Base-by-base conservation (phyloP, 345 rosid genomes). In the Populus davidiana region DNA sequence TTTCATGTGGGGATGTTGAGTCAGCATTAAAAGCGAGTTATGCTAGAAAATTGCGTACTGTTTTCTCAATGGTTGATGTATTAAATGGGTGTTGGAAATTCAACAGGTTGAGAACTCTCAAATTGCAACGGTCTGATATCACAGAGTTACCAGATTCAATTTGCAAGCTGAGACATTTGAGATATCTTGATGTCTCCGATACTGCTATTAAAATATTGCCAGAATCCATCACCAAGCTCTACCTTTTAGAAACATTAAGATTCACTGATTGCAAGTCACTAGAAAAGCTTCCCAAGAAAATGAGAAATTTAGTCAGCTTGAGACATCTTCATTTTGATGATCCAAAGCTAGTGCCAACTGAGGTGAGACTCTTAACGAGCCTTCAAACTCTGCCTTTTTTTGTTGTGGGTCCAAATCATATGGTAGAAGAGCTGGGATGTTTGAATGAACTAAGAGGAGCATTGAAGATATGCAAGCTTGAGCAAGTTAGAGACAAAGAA, bases 141-240 rank as follows among this genome's bases (percentile, higher is more conserved):
- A 1, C 25, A 16, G 16, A 23, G n/a, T 36, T 79, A 66, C 72
- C 80, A 8, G 1, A 14, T 27, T 65, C 61, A 1, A 78, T 82
- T 70, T 78, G 79, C 9, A 44, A 59, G 38, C 39, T 82, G 68
- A 82, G 75, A 49, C 80, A 75, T 67, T 69, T 82, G 27, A 65
- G 80, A 13, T 79, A 76, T n/a, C 78, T 83, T 29, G 80, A 82
- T 17, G n/a, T 82, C 65, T 82, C 82, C 1, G 0, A 2, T 0
- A 66, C 49, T 54, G 0, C 9, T 11, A 33, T 82, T 14, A 20
- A 29, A 59, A 8, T 6, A 68, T 29, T 5, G 33, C 33, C 33
- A 3, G 4, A 31, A 31, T 2, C 33, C 33, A 31, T 31, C 33
- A 31, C 33, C 33, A 38, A 2, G 17, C 85, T 82, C 27, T 62